phyloP scores from a whole-genome alignment of 176 grass and related monocot species.

The Musa acuminata region DNA sequence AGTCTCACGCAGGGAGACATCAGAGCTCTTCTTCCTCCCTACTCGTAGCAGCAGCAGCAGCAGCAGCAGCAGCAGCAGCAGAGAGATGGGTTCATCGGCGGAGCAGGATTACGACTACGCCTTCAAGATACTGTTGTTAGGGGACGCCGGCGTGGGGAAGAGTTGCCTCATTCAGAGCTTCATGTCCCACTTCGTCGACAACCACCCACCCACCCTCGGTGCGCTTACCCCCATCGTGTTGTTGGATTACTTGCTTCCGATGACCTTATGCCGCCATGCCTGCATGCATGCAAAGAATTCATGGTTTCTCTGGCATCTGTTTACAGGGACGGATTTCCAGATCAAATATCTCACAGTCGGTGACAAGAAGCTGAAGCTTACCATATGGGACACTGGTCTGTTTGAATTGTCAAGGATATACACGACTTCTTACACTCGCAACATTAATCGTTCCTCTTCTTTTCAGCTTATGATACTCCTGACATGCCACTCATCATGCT shows the following conservation, averaged over 20 bases:
- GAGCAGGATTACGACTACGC: conserved; percentile 56
- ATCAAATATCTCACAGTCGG: conserved; percentile 62
- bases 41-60: no score
- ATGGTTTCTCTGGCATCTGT: neutral
- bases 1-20: no score
- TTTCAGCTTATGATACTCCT: no score
- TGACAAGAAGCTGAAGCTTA: conserved; percentile 79
- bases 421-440: no score
- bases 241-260: no score
- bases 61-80: no score
- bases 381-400: conserved; percentile 96
- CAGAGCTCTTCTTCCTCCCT: no score
- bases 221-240: neutral
- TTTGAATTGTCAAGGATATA: neutral
- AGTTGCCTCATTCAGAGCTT: conserved; percentile 82
- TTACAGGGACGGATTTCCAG: conserved; percentile 80
- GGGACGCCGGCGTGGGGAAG: conserved; percentile 80
- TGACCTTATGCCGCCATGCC: neutral
- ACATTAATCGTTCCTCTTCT: no score
- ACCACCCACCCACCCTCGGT: conserved; percentile 68
- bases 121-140: conserved; percentile 78
- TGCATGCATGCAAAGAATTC: neutral
- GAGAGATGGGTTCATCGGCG: conserved; percentile 19
- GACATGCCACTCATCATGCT: no score
- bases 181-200: conserved; percentile 40